These are phyloP conservation scores for Mycena chlorophos DNA, from an alignment of 768 basidiomycete genomes.

Conservation along the genomic window DNA sequence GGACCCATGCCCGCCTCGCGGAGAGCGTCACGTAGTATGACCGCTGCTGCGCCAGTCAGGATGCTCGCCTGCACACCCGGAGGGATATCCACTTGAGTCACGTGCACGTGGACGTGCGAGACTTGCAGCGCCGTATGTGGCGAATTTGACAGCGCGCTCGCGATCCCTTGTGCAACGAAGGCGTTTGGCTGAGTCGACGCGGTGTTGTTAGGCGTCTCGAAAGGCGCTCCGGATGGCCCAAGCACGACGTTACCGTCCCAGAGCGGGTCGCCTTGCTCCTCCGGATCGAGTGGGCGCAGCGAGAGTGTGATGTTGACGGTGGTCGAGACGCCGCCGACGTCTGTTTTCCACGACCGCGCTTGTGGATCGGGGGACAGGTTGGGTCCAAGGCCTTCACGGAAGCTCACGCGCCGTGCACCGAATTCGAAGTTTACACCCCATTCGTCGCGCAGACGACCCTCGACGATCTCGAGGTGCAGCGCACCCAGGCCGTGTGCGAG, in stretches of 20 bases:
- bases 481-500: constrained; percentile 83
- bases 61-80: constrained; percentile 46
- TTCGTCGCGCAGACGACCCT: constrained; percentile 76
- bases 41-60: constrained; percentile 65
- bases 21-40: constrained; percentile 62
- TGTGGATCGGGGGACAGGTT: constrained; percentile 27
- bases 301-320: constrained; percentile 54
- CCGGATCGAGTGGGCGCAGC: constrained; percentile 52
- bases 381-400: constrained; percentile 61
- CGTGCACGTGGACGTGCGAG: constrained; percentile 60
- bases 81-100: constrained; percentile 47
- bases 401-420: constrained; percentile 76
- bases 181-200: constrained; percentile 48
- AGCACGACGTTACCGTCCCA: constrained; percentile 83
- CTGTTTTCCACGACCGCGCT: constrained; percentile 58
- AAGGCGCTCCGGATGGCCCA: constrained; percentile 48
- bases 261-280: constrained; percentile 60
- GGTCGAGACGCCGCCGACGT: constrained; percentile 57
- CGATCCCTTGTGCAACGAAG: constrained; percentile 66
- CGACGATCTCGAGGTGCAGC: constrained; percentile 86
- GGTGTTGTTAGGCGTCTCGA: constrained; percentile 52
- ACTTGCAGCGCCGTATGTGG: constrained; percentile 75
- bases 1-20: constrained; percentile 67
- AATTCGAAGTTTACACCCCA: constrained; percentile 79
- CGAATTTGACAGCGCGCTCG: constrained; percentile 72